Evolutionary conservation across 2,329 filamentous ascomycete species (phyloP).

Genomic region (Fragosphaeria purpurea): DNA sequence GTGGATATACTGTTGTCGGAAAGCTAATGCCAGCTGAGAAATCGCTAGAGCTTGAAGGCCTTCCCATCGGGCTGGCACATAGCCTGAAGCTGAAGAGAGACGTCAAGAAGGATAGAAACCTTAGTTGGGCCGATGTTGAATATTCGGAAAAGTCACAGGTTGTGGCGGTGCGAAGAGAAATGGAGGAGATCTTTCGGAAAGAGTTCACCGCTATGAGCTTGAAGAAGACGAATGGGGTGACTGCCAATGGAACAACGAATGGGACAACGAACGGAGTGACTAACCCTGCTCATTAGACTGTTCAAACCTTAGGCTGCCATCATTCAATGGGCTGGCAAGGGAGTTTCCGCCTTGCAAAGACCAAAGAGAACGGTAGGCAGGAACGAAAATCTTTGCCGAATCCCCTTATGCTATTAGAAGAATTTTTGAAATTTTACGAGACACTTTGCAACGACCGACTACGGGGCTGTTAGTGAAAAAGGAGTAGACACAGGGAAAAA

Average conservation of each 20-base stretch:
- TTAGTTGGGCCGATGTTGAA: constrained; percentile 35
- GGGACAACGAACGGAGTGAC: neutral
- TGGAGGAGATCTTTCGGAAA: constrained; percentile 29
- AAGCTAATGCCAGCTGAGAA: constrained; percentile 29
- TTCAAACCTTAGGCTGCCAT: too few relatives aligned
- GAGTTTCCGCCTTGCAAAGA: too few relatives aligned
- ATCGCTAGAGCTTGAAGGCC: constrained; percentile 29
- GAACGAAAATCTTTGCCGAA: too few relatives aligned
- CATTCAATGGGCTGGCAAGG: too few relatives aligned
- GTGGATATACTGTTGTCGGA: constrained; percentile 35
- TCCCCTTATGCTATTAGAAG: too few relatives aligned
- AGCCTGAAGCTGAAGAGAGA: constrained; percentile 30
- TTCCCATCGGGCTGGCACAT: constrained; percentile 33
- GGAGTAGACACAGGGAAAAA: too few relatives aligned
- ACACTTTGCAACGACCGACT: too few relatives aligned
- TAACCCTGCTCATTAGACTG: too few relatives aligned
- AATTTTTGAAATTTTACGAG: too few relatives aligned
- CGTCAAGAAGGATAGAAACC: constrained; percentile 29
- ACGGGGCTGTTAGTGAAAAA: too few relatives aligned
- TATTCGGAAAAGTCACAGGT: constrained; percentile 28
- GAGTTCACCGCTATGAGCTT: constrained; percentile 12
- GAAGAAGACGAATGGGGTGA: neutral
- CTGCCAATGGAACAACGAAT: constrained; percentile 4
- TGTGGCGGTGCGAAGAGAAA: constrained; percentile 30
- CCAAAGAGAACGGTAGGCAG: too few relatives aligned